Evolutionary conservation across 768 basidiomycete genomes (phyloP).

Genomic region (Fomitopsis pulvina): DNA sequence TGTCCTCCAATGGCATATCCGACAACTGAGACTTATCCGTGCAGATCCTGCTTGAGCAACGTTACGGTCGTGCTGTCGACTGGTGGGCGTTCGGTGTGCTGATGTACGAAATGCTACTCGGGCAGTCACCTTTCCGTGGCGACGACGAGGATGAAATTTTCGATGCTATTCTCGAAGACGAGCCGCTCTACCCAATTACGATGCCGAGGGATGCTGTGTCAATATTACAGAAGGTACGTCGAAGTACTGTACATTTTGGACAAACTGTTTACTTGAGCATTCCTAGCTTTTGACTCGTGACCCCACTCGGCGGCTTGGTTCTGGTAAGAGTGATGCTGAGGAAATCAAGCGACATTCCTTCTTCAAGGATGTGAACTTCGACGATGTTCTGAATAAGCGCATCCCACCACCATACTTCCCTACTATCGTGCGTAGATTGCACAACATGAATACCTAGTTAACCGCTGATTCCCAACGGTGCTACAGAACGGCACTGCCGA

Average conservation of each 20-base stretch:
- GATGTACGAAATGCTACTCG: conserved; percentile 97
- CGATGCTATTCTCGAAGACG: conserved; percentile 97
- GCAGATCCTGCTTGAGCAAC: conserved; percentile 97
- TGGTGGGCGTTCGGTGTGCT: conserved; percentile 99
- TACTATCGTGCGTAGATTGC: conserved; percentile 66
- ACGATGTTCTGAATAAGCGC: conserved; percentile 95
- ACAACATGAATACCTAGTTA: neutral
- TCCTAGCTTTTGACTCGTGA: conserved; percentile 85
- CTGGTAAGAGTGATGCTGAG: conserved; percentile 87
- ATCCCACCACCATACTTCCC: conserved; percentile 98
- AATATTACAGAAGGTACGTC: conserved; percentile 81
- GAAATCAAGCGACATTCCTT: conserved; percentile 97
- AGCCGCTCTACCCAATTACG: conserved; percentile 96
- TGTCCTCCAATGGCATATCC: conserved; percentile 2
- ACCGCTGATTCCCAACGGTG: neutral
- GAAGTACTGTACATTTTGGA: too few species aligned
- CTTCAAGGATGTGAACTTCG: conserved; percentile 97
- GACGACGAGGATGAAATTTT: conserved; percentile 99
- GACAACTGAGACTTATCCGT: too few species aligned
- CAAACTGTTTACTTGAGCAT: neutral
- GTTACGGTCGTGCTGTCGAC: conserved; percentile 96
- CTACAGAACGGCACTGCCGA: conserved; percentile 75
- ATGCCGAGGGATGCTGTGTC: conserved; percentile 98
- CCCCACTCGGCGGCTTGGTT: conserved; percentile 84
- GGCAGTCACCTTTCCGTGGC: conserved; percentile 98